Conservation (phyloP, 805 yeast species). For the Tetrapisispora iriomotensis region DNA sequence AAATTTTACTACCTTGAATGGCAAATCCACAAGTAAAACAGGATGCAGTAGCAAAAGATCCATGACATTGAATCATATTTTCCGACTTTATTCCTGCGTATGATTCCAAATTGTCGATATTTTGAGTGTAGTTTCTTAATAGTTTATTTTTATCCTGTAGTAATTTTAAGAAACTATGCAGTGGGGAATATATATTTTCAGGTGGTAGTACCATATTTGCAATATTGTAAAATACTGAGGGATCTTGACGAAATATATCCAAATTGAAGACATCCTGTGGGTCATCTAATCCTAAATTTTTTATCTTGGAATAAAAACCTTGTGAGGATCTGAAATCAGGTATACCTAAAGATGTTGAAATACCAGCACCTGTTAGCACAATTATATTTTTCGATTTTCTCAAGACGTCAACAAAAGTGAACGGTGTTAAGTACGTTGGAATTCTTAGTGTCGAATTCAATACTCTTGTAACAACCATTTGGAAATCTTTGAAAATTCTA, state of each 20-base stretch:
- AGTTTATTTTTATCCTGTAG: constrained; percentile 69
- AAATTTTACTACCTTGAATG: constrained; percentile 58
- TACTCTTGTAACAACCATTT: constrained; percentile 57
- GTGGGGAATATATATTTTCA: constrained; percentile 52
- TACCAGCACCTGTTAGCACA: constrained; percentile 88
- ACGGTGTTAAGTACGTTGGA: constrained; percentile 44
- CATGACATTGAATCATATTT: constrained; percentile 80
- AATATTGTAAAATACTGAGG: constrained; percentile 72
- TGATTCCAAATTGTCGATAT: constrained; percentile 80
- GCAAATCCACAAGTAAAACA: constrained; percentile 66
- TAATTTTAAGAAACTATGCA: constrained; percentile 69
- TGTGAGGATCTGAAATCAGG: constrained; percentile 88
- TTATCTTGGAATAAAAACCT: constrained; percentile 68
- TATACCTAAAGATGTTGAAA: constrained; percentile 79
- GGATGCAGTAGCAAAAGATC: constrained; percentile 81
- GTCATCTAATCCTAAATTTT: constrained; percentile 61
- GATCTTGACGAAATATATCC: constrained; percentile 61
- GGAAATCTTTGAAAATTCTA: constrained; percentile 42
- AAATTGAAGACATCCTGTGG: constrained; percentile 88
- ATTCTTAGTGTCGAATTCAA: constrained; percentile 45
- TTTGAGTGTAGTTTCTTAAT: constrained; percentile 80
- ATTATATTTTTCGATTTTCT: constrained; percentile 49
- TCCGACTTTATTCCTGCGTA: constrained; percentile 63
- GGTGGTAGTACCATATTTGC: constrained; percentile 82
- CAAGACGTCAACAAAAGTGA: constrained; percentile 47